phyloP scores from a whole-genome alignment of 768 basidiomycete genomes.

The Psilocybe tampanensis region DNA sequence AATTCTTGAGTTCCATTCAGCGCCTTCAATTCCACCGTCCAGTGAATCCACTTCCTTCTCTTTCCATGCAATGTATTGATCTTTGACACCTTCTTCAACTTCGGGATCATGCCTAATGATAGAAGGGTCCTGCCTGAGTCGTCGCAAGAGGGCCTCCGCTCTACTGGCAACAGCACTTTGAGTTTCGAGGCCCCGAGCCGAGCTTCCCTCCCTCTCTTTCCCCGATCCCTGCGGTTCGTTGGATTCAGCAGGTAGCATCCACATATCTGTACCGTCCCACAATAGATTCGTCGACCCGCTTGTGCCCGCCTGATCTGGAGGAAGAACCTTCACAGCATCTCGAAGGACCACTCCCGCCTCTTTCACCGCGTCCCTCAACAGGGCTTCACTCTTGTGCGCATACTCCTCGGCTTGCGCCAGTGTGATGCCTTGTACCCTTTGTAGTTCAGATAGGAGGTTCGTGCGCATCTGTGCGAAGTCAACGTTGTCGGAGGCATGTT shows the following conservation, averaged over 20 bases:
- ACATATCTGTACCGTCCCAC: slow-evolving; percentile 90
- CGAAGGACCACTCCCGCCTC: slow-evolving; percentile 81
- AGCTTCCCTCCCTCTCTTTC: slow-evolving; percentile 23
- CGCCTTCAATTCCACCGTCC: slow-evolving; percentile 59
- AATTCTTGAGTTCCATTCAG: slow-evolving; percentile 57
- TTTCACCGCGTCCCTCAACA: slow-evolving; percentile 69
- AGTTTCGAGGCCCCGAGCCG: slow-evolving; percentile 39
- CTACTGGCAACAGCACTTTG: slow-evolving; percentile 68
- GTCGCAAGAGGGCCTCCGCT: slow-evolving; percentile 74
- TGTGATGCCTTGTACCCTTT: slow-evolving; percentile 74
- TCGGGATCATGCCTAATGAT: slow-evolving; percentile 80
- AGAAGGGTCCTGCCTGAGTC: slow-evolving; percentile 73
- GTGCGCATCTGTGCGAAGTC: slow-evolving; percentile 71
- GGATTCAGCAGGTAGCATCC: slow-evolving; percentile 63
- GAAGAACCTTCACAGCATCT: slow-evolving; percentile 92
- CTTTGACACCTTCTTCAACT: slow-evolving; percentile 55
- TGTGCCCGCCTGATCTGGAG: slow-evolving; percentile 60
- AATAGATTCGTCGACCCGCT: slow-evolving; percentile 43
- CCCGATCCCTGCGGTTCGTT: slow-evolving; percentile 20
- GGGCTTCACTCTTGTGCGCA: slow-evolving; percentile 69
- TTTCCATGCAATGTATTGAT: slow-evolving; percentile 61
- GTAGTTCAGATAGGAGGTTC: slow-evolving; percentile 65
- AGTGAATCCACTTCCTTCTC: slow-evolving; percentile 50
- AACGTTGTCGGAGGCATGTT: slow-evolving; percentile 60
- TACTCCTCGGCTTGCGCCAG: slow-evolving; percentile 85